These are phyloP conservation scores for Arxiozyma heterogenica DNA, from an alignment of 1,139 yeast species.

Conservation along the genomic window DNA sequence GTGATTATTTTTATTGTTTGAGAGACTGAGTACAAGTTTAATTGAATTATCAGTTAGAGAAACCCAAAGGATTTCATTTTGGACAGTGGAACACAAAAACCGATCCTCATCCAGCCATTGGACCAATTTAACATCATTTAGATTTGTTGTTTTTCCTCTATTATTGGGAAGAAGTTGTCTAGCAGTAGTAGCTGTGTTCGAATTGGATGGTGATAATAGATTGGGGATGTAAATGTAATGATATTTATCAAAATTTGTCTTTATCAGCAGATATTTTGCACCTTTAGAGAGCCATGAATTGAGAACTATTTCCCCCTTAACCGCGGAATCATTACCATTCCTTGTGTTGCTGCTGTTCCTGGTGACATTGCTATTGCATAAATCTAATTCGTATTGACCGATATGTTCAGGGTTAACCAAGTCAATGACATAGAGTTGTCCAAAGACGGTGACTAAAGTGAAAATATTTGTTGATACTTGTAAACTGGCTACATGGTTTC, in stretches of 20 bases:
- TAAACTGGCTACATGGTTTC: slow-evolving; percentile 18
- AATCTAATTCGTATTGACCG: slow-evolving; percentile 10
- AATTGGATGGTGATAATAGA: neutral
- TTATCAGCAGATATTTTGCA: slow-evolving; percentile 13
- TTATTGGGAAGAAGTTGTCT: neutral
- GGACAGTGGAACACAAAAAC: slow-evolving; percentile 22
- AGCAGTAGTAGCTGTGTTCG: neutral
- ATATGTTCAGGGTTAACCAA: slow-evolving; percentile 26
- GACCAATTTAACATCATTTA: slow-evolving; percentile 16
- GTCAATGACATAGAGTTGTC: slow-evolving; percentile 15
- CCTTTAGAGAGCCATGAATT: slow-evolving; percentile 20
- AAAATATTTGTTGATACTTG: slow-evolving; percentile 22
- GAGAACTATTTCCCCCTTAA: slow-evolving; percentile 16
- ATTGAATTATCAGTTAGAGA: neutral
- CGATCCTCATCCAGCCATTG: slow-evolving; percentile 15
- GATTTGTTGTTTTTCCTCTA: neutral
- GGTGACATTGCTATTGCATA: slow-evolving; percentile 13
- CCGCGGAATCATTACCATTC: slow-evolving; percentile 1
- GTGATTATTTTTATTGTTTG: neutral
- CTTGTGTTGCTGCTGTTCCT: neutral
- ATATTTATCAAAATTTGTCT: slow-evolving; percentile 28
- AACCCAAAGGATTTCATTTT: slow-evolving; percentile 21
- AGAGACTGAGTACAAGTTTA: neutral
- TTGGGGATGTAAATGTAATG: slow-evolving; percentile 7
- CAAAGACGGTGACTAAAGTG: slow-evolving; percentile 19